phyloP scores from a whole-genome alignment of 116 monocot species.

The Thalassia testudinum region DNA sequence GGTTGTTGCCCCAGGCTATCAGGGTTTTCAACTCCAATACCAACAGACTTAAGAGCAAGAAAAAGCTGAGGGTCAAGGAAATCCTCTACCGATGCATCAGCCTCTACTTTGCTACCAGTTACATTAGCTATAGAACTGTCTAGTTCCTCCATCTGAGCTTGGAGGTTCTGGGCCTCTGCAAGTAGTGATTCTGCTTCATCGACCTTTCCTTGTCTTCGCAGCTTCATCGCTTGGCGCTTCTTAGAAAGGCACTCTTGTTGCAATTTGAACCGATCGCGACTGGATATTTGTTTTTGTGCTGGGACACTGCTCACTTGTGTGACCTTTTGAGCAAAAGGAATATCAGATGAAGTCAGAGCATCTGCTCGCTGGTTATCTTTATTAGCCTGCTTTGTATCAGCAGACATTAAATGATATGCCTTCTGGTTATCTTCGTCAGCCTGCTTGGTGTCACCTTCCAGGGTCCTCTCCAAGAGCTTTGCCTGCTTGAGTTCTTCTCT shows the following conservation, averaged over 20 bases:
- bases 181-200: conserved; percentile 72
- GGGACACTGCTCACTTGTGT: conserved; percentile 7
- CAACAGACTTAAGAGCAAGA: conserved; percentile 65
- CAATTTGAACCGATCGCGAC: conserved; percentile 69
- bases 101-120: background rate
- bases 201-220: conserved; percentile 81
- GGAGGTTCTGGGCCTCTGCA: conserved; percentile 63
- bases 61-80: conserved; percentile 82
- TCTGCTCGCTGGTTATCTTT: background rate
- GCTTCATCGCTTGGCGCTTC: conserved; percentile 79
- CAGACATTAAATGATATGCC: background rate
- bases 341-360: conserved; percentile 2
- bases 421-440: conserved; percentile 4
- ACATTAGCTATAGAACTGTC: conserved; percentile 10
- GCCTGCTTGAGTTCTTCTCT: conserved; percentile 69
- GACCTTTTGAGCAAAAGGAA: conserved; percentile 15
- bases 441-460: conserved; percentile 28
- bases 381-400: background rate
- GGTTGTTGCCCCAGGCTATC: conserved; percentile 5
- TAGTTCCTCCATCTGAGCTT: conserved; percentile 63
- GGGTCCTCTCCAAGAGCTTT: conserved; percentile 63
- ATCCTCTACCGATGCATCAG: conserved; percentile 42
- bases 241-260: conserved; percentile 88
- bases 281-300: conserved; percentile 39
- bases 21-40: conserved; percentile 43